Percentiles rank a stretch among this genome's conserved stretches.
phyloP scores from a whole-genome alignment of 805 yeast species.

The Priceomyces haplophilus region DNA sequence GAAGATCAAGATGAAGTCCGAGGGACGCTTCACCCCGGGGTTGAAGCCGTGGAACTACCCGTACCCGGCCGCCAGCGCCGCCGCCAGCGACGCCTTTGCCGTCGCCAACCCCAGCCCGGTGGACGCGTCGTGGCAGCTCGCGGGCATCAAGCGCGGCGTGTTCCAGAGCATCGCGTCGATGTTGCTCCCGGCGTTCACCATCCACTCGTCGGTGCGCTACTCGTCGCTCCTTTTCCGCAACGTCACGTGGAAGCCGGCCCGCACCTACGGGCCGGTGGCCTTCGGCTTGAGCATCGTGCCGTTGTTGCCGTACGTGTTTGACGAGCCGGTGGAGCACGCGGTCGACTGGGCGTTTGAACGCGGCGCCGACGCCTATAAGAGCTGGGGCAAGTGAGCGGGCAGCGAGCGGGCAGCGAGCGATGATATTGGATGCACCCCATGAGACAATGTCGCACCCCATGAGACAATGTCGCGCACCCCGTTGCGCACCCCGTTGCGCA shows the following conservation, averaged over 20 bases:
- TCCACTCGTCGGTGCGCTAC: constrained; percentile 72
- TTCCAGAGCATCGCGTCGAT: constrained; percentile 81
- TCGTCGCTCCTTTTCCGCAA: constrained; percentile 62
- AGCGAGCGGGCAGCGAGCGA: no score
- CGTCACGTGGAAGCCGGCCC: constrained; percentile 44
- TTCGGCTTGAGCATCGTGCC: constrained; percentile 77
- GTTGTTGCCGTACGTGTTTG: constrained; percentile 70
- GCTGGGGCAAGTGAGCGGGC: constrained; percentile 1
- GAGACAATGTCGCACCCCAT: no score
- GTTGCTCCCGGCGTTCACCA: constrained; percentile 86
- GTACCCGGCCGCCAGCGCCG: constrained; percentile 40
- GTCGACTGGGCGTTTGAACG: constrained; percentile 60
- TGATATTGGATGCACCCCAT: no score
- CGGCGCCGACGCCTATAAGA: constrained; percentile 35
- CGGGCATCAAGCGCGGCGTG: constrained; percentile 66
- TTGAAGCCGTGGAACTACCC: constrained; percentile 64
- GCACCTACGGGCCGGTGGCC: constrained; percentile 75
- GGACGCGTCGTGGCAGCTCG: constrained; percentile 65
- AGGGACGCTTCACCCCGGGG: constrained; percentile 60
- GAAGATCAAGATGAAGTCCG: constrained; percentile 63
- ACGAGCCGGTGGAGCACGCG: constrained; percentile 75
- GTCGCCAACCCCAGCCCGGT: constrained; percentile 21
- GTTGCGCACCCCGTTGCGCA: no score
- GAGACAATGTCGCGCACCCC: no score
- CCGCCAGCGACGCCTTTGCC: constrained; percentile 33